phyloP scores from a whole-genome alignment of 116 monocot genomes.

The Trichopus zeylanicus region DNA sequence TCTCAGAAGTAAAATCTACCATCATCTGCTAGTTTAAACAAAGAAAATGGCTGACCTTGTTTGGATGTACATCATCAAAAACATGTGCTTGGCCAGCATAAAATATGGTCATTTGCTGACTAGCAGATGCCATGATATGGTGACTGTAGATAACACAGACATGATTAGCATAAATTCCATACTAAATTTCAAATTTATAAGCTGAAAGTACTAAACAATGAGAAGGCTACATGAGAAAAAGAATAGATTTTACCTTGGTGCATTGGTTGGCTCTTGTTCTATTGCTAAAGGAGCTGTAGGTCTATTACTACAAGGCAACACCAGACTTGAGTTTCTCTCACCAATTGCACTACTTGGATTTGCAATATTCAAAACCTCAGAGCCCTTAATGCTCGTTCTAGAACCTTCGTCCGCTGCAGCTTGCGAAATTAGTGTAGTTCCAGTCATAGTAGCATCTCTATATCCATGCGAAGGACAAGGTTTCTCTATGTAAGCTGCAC shows the following conservation, averaged over 20 bases:
- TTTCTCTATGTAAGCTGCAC: constrained; percentile 11
- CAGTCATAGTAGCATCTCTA: constrained; percentile 25
- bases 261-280: constrained; percentile 35
- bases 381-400: constrained; percentile 51
- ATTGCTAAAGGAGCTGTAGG: constrained; percentile 8
- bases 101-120: constrained; percentile 84
- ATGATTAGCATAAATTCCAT: not conserved
- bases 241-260: constrained; percentile 25
- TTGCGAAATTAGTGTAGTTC: constrained; percentile 32
- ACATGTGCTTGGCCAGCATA: constrained; percentile 87
- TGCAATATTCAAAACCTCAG: constrained; percentile 26
- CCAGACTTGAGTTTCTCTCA: constrained; percentile 22
- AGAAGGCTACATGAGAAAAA: no score
- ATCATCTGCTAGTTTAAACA: no score
- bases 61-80: constrained; percentile 83
- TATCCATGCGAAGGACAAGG: constrained; percentile 18
- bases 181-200: no score
- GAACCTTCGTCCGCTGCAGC: constrained; percentile 78
- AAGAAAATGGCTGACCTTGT: constrained; percentile 68
- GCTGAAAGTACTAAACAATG: no score
- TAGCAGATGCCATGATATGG: constrained; percentile 13
- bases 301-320: constrained; percentile 15
- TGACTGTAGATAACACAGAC: constrained; percentile 16
- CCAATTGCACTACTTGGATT: constrained; percentile 18
- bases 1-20: no score